Conservation (phyloP, 352 stramenopile genomes). For the Phytophthora constricta region DNA sequence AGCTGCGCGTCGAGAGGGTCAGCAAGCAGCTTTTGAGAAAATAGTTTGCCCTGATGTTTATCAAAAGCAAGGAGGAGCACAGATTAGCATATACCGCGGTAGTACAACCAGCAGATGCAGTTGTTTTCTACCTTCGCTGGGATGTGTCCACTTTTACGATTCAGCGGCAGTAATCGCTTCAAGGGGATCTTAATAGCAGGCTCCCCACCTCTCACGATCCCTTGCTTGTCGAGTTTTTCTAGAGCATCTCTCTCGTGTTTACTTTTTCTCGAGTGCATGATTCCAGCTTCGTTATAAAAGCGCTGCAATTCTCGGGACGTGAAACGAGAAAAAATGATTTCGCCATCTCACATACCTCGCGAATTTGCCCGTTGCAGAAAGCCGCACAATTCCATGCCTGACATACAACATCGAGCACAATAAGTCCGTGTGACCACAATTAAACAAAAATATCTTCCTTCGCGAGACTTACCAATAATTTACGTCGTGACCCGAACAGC, state of each 20-base stretch:
- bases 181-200: constrained; percentile 33
- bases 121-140: constrained; percentile 30
- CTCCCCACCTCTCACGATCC: constrained; percentile 34
- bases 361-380: constrained; percentile 52
- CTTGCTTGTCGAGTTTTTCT: constrained; percentile 48
- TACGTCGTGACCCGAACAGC: constrained; percentile 72
- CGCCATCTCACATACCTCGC: constrained; percentile 48
- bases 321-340: constrained; percentile 45
- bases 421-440: background rate
- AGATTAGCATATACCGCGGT: too few species aligned
- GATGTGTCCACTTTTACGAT: constrained; percentile 27
- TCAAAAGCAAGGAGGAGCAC: constrained; percentile 16
- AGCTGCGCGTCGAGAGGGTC: constrained; percentile 28
- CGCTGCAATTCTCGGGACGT: constrained; percentile 20
- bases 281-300: constrained; percentile 45
- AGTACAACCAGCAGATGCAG: background rate
- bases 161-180: constrained; percentile 27
- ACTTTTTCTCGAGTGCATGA: constrained; percentile 46
- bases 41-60: constrained; percentile 29
- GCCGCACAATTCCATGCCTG: constrained; percentile 77
- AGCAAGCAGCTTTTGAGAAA: constrained; percentile 2
- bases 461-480: constrained; percentile 64
- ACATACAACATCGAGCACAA: constrained; percentile 10
- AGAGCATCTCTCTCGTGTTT: constrained; percentile 47
- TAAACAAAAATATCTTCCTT: background rate